phyloP scores from a whole-genome alignment of 306 rosid genomes.

The Mucuna pruriens region DNA sequence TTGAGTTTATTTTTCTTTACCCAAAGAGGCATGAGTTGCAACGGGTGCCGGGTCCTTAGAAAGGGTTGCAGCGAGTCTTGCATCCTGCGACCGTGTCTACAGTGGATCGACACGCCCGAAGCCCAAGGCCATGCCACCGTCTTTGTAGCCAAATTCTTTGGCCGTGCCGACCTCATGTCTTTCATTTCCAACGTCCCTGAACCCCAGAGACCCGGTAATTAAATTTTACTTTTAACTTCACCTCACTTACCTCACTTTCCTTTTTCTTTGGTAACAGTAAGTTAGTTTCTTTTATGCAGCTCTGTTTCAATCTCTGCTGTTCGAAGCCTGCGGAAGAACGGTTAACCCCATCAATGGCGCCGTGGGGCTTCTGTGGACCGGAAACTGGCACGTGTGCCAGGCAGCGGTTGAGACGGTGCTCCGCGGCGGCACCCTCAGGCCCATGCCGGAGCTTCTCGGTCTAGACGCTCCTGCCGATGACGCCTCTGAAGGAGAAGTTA shows the following conservation, averaged over 20 bases:
- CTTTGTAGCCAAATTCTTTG: constrained; percentile 97
- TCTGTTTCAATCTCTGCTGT: constrained; percentile 77
- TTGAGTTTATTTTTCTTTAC: background rate
- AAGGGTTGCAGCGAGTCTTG: constrained; percentile 98
- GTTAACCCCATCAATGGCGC: constrained; percentile 91
- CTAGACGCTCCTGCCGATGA: constrained; percentile 50
- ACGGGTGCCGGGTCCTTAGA: constrained; percentile 97
- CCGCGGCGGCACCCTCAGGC: constrained; percentile 70
- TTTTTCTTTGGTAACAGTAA: background rate
- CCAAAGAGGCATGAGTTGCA: constrained; percentile 74
- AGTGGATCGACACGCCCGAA: constrained; percentile 89
- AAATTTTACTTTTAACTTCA: background rate
- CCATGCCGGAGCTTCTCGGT: constrained; percentile 65
- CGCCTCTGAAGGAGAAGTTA: constrained; percentile 68
- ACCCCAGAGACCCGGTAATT: constrained; percentile 75
- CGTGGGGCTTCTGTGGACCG: constrained; percentile 83
- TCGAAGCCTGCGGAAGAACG: constrained; percentile 89
- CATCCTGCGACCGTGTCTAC: constrained; percentile 85
- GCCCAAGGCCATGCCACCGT: constrained; percentile 97
- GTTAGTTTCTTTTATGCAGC: constrained; percentile 47
- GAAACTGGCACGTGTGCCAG: constrained; percentile 92
- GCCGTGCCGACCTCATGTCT: constrained; percentile 99
- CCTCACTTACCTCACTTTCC: background rate
- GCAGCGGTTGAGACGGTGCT: constrained; percentile 89
- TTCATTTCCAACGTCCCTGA: constrained; percentile 95